phyloP scores from a whole-genome alignment of 805 yeast species.

The Nakazawaea holstii region DNA sequence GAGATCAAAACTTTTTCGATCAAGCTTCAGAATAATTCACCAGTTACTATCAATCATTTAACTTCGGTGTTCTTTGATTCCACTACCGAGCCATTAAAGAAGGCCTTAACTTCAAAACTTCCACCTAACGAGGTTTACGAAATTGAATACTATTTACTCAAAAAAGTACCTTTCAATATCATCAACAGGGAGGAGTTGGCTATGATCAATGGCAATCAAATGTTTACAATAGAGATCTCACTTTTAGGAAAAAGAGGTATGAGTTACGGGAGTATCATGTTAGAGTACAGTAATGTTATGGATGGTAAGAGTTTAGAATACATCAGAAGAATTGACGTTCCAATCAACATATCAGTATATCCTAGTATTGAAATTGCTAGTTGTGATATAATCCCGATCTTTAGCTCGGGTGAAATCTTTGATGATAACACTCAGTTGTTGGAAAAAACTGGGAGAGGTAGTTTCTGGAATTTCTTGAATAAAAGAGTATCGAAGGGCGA shows the following conservation, averaged over 20 bases:
- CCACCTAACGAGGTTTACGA: slow-evolving; percentile 67
- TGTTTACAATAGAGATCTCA: slow-evolving; percentile 46
- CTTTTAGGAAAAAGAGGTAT: slow-evolving; percentile 72
- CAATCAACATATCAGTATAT: slow-evolving; percentile 64
- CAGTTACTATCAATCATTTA: slow-evolving; percentile 48
- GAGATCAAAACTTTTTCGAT: slow-evolving; percentile 50
- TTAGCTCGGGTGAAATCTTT: slow-evolving; percentile 21
- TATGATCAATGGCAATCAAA: slow-evolving; percentile 31
- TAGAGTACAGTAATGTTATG: slow-evolving; percentile 55
- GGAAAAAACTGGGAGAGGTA: background rate
- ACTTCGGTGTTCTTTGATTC: slow-evolving; percentile 68
- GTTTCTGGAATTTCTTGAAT: slow-evolving; percentile 8
- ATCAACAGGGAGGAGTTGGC: slow-evolving; percentile 39
- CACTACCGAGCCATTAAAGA: slow-evolving; percentile 57
- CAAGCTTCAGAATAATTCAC: slow-evolving; percentile 51
- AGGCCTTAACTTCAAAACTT: slow-evolving; percentile 41
- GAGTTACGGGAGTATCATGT: slow-evolving; percentile 53
- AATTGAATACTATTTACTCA: slow-evolving; percentile 60
- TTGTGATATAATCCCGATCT: slow-evolving; percentile 66
- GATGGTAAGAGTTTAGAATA: slow-evolving; percentile 24
- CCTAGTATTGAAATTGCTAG: slow-evolving; percentile 72
- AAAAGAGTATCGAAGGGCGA: slow-evolving; percentile 18
- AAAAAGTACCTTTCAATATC: slow-evolving; percentile 52
- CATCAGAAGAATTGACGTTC: slow-evolving; percentile 57
- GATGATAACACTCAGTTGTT: slow-evolving; percentile 10